These are phyloP conservation scores for Leptodermis oblonga DNA, from an alignment of 257 asterid genomes.

Conservation along the genomic window DNA sequence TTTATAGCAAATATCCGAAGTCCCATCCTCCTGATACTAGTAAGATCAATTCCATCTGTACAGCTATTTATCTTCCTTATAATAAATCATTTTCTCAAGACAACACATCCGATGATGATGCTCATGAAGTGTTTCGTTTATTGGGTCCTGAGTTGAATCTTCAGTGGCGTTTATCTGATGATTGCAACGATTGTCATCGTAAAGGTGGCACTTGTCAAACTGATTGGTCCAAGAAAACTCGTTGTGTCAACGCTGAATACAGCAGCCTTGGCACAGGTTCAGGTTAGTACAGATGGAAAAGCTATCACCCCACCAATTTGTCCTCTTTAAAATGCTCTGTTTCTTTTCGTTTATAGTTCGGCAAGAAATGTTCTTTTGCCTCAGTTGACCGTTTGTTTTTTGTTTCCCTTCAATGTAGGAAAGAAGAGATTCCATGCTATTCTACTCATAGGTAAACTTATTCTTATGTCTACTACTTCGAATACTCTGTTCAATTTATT, in stretches of 20 bases:
- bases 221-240: neutral
- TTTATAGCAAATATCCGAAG: neutral
- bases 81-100: neutral
- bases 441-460: too few relatives aligned
- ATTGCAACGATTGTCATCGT: constrained; percentile 10
- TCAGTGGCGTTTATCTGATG: constrained; percentile 12
- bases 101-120: too few relatives aligned
- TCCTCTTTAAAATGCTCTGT: too few relatives aligned
- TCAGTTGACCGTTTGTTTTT: too few relatives aligned
- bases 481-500: too few relatives aligned
- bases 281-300: constrained; percentile 9
- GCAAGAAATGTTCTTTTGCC: too few relatives aligned
- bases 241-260: too few relatives aligned
- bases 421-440: too few relatives aligned
- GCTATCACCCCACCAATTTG: too few relatives aligned
- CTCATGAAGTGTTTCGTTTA: neutral
- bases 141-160: constrained; percentile 19
- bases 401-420: too few relatives aligned
- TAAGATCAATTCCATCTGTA: neutral
- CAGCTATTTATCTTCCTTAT: constrained; percentile 14
- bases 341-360: too few relatives aligned
- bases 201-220: constrained; percentile 16
- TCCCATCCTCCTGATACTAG: neutral
- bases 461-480: too few relatives aligned
- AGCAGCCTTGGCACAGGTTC: constrained; percentile 17